Evolutionary conservation across 495 filamentous ascomycete genomes (phyloP).

Genomic region (Annulohypoxylon moriforme): DNA sequence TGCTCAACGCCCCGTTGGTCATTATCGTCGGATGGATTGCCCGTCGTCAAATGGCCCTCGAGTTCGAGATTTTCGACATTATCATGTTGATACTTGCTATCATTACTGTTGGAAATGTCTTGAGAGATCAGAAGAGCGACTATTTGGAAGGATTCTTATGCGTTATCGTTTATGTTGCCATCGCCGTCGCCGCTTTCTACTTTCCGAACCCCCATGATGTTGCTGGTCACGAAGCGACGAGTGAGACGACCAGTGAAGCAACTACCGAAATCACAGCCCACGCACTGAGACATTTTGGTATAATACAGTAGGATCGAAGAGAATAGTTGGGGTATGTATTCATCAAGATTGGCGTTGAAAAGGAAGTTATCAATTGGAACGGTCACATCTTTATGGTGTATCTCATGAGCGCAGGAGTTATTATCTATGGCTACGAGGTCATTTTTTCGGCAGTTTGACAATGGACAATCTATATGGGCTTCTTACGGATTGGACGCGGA

Average conservation of each 20-base stretch:
- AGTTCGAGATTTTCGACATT: constrained; percentile 92
- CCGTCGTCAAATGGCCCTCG: constrained; percentile 74
- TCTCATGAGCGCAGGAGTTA: constrained; percentile 18
- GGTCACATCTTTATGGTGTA: constrained; percentile 19
- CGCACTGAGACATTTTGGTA: constrained; percentile 14
- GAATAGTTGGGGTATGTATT: constrained; percentile 7
- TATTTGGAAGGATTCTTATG: constrained; percentile 84
- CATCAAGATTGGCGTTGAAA: constrained; percentile 34
- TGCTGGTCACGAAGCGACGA: constrained; percentile 1
- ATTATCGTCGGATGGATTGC: constrained; percentile 89
- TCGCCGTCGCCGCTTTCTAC: constrained; percentile 71
- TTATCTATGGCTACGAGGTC: constrained; percentile 2
- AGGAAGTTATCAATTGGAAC: constrained; percentile 21
- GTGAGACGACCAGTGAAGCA: constrained; percentile 14
- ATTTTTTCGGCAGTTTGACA: constrained; percentile 10
- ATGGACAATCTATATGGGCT: constrained; percentile 22
- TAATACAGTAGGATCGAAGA: background rate
- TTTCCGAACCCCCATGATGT: constrained; percentile 64
- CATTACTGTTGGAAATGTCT: constrained; percentile 84
- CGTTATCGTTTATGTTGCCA: constrained; percentile 73
- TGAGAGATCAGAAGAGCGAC: constrained; percentile 82
- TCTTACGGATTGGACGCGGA: background rate
- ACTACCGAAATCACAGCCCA: constrained; percentile 11
- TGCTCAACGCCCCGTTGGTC: constrained; percentile 87
- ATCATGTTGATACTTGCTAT: constrained; percentile 87